A percentile compares a stretch with the other conserved stretches of the same genome.
Conservation (phyloP, 1,284 basidiomycete genomes). For the Marasmius tenuissimus region DNA sequence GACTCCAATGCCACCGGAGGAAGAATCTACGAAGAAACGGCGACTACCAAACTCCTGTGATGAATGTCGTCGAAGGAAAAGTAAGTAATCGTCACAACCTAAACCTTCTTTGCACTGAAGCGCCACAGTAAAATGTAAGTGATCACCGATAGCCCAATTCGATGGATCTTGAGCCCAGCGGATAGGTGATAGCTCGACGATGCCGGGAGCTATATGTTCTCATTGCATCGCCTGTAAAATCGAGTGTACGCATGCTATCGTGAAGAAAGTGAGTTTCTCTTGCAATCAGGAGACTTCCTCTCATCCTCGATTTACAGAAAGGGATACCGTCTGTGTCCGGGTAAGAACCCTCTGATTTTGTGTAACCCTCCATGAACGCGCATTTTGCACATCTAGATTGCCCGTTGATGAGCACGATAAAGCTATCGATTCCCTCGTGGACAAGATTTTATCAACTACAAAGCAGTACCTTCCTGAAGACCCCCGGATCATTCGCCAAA, state of each 20-base stretch:
- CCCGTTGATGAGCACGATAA: background rate
- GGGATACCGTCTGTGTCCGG: slow-evolving; percentile 6
- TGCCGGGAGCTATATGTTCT: slow-evolving; percentile 4
- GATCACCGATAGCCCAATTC: background rate
- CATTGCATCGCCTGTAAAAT: slow-evolving; percentile 5
- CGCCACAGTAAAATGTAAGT: slow-evolving; percentile 6
- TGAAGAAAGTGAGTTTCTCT: slow-evolving; percentile 1
- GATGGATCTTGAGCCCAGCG: background rate
- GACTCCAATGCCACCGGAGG: background rate
- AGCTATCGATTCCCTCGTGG: background rate
- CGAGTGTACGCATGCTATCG: slow-evolving; percentile 6
- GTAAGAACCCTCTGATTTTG: background rate
- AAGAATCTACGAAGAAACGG: background rate
- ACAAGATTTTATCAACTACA: slow-evolving; percentile 4
- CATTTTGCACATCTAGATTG: background rate
- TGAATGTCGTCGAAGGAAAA: slow-evolving; percentile 1
- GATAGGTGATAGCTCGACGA: slow-evolving; percentile 9
- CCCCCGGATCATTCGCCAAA: slow-evolving; percentile 3
- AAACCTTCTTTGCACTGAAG: background rate
- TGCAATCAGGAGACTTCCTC: background rate
- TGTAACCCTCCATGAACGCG: background rate
- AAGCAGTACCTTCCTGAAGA: slow-evolving; percentile 16
- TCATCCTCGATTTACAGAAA: slow-evolving; percentile 1
- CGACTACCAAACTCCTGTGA: background rate
- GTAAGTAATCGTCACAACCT: background rate